phyloP scores from a whole-genome alignment of 495 filamentous ascomycete species.

The Aspergillus avenaceus region DNA sequence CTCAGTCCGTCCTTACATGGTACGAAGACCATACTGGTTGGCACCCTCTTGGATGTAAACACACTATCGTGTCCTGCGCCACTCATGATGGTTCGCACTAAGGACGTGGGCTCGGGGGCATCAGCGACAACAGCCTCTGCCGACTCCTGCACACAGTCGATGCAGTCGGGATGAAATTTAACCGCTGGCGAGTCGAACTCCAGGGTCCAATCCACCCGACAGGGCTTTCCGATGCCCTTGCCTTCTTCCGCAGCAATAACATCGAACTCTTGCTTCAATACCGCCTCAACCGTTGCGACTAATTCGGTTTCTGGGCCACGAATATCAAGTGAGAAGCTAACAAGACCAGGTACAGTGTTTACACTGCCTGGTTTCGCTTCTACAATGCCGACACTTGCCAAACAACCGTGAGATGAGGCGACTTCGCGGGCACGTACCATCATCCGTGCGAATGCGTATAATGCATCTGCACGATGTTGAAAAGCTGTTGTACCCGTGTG shows the following conservation, averaged over 20 bases:
- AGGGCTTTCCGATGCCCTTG: constrained; percentile 47
- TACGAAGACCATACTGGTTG: constrained; percentile 66
- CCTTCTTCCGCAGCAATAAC: constrained; percentile 53
- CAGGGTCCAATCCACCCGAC: constrained; percentile 52
- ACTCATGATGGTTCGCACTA: constrained; percentile 49
- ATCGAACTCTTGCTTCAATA: constrained; percentile 51
- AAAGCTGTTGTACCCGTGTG: constrained; percentile 78
- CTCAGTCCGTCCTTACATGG: constrained; percentile 61
- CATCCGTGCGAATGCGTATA: constrained; percentile 64
- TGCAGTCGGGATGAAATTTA: constrained; percentile 67
- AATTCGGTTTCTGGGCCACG: constrained; percentile 56
- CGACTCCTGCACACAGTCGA: constrained; percentile 59
- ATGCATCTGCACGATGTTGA: constrained; percentile 52
- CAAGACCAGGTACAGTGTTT: constrained; percentile 70
- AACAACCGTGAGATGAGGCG: constrained; percentile 49
- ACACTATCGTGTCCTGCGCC: constrained; percentile 63
- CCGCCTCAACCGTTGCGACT: constrained; percentile 52
- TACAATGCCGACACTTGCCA: constrained; percentile 71
- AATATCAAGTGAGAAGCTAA: constrained; percentile 69
- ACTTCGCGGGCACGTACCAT: constrained; percentile 62
- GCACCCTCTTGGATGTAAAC: constrained; percentile 55
- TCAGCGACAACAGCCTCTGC: constrained; percentile 50
- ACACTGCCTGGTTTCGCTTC: constrained; percentile 62
- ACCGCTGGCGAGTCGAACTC: constrained; percentile 63
- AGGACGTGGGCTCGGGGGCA: constrained; percentile 33